phyloP scores from a whole-genome alignment of 176 grass and related monocot genomes.

The Panicum miliaceum region DNA sequence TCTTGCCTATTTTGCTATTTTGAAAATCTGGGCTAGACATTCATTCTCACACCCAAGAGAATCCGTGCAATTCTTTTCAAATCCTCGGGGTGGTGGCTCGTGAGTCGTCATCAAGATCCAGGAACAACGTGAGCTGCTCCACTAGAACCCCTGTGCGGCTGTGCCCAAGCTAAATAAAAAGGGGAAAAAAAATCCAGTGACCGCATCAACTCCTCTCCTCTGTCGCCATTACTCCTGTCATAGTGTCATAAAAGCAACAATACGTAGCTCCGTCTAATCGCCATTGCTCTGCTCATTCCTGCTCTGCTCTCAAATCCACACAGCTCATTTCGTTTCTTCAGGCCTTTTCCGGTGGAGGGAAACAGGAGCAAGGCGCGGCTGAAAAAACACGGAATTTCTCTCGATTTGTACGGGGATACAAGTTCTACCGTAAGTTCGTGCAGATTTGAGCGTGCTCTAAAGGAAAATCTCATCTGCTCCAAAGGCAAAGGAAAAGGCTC shows the following conservation, averaged over 20 bases:
- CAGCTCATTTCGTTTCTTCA: conserved; percentile 19
- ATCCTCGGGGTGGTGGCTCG: conserved; percentile 22
- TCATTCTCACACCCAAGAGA: background rate
- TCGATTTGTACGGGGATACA: conserved; percentile 2
- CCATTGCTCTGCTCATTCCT: background rate
- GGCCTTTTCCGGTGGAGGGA: background rate
- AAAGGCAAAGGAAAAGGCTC: conserved; percentile 22
- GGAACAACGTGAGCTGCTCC: background rate
- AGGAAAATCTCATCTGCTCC: conserved; percentile 28
- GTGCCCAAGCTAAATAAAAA: background rate
- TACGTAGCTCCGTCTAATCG: background rate
- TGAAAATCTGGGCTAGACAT: background rate
- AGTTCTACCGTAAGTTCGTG: conserved; percentile 1
- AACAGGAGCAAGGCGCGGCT: background rate
- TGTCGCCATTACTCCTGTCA: conserved; percentile 5
- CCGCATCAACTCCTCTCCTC: background rate
- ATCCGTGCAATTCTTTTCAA: conserved; percentile 30
- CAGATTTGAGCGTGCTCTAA: background rate
- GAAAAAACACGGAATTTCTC: background rate
- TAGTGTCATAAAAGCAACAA: background rate
- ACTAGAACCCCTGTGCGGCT: background rate
- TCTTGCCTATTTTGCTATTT: background rate
- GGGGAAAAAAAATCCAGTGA: background rate
- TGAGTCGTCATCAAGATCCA: background rate
- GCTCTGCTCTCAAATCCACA: background rate